These are phyloP conservation scores for Wickerhamomyces subpelliculosus DNA, from an alignment of 805 yeast genomes.

Conservation along the genomic window DNA sequence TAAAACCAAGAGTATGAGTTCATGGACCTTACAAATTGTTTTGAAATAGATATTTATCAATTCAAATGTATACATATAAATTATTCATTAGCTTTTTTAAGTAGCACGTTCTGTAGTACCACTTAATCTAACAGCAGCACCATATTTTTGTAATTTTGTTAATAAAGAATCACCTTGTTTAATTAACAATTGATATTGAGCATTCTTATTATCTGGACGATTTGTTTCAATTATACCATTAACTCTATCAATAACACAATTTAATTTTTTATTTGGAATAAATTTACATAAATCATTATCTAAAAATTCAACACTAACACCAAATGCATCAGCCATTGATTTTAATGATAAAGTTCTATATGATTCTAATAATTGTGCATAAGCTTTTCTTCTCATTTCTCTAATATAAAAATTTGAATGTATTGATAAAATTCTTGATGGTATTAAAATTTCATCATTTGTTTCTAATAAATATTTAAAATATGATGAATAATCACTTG, in stretches of 20 bases:
- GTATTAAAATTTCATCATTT: slow-evolving; percentile 61
- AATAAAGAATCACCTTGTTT: slow-evolving; percentile 89
- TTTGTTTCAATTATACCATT: slow-evolving; percentile 94
- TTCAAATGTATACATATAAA: not conserved
- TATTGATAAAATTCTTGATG: slow-evolving; percentile 58
- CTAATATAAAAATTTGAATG: slow-evolving; percentile 84
- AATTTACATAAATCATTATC: slow-evolving; percentile 85
- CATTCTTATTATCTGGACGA: slow-evolving; percentile 93
- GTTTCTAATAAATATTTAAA: slow-evolving; percentile 74
- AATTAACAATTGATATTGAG: slow-evolving; percentile 81
- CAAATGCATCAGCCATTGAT: slow-evolving; percentile 92
- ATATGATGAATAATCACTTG: slow-evolving; percentile 77
- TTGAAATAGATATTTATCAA: too few species aligned
- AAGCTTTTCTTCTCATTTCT: slow-evolving; percentile 92
- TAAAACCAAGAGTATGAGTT: too few species aligned
- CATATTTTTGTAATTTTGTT: slow-evolving; percentile 93
- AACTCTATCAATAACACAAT: slow-evolving; percentile 93
- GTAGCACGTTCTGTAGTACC: slow-evolving; percentile 81
- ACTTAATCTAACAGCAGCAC: slow-evolving; percentile 92
- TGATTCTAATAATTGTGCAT: slow-evolving; percentile 88
- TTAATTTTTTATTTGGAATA: slow-evolving; percentile 87
- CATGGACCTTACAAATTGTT: too few species aligned
- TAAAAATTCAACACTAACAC: slow-evolving; percentile 79
- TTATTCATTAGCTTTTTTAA: too few species aligned
- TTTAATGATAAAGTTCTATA: slow-evolving; percentile 84